Conservation (phyloP, 371 early-diverging fungal genomes). For the Funneliformis caledonium region DNA sequence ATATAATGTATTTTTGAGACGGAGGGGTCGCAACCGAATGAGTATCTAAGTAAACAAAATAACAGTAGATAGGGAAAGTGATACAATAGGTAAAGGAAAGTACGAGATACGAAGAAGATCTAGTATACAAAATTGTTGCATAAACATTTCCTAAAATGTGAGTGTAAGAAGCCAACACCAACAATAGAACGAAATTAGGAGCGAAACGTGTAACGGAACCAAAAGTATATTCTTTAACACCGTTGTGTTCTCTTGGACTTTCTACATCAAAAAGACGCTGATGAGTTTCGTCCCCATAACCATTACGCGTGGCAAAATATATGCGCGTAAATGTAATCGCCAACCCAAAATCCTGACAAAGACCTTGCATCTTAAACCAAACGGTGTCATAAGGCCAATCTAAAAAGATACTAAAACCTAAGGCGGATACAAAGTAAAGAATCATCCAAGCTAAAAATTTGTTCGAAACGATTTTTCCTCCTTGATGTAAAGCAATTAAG, state of each 20-base stretch:
- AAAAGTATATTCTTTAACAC: too few relatives aligned
- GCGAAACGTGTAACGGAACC: neutral
- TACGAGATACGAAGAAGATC: neutral
- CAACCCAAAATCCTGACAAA: slow-evolving; percentile 12
- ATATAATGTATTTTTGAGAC: slow-evolving; percentile 1
- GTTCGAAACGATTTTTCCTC: neutral
- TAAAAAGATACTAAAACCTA: neutral
- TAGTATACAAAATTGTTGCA: neutral
- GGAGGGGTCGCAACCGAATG: neutral
- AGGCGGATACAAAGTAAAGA: neutral
- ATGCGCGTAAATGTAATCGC: slow-evolving; percentile 14
- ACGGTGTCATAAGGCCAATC: neutral
- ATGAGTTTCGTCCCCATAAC: slow-evolving; percentile 2
- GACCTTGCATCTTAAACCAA: neutral
- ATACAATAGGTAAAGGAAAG: neutral
- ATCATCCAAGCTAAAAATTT: neutral
- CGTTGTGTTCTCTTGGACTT: too few relatives aligned
- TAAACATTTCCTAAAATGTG: slow-evolving; percentile 15
- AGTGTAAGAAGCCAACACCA: slow-evolving; percentile 5
- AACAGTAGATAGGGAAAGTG: neutral
- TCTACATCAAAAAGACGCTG: neutral
- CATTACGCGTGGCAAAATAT: slow-evolving; percentile 19
- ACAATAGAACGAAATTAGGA: neutral
- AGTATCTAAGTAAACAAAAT: slow-evolving; percentile 15
- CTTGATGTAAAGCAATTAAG: neutral